Evolutionary conservation across 768 basidiomycete species (phyloP), one percentile per base, ranked within the genome.

Genomic region (Boletellus emodensis): DNA sequence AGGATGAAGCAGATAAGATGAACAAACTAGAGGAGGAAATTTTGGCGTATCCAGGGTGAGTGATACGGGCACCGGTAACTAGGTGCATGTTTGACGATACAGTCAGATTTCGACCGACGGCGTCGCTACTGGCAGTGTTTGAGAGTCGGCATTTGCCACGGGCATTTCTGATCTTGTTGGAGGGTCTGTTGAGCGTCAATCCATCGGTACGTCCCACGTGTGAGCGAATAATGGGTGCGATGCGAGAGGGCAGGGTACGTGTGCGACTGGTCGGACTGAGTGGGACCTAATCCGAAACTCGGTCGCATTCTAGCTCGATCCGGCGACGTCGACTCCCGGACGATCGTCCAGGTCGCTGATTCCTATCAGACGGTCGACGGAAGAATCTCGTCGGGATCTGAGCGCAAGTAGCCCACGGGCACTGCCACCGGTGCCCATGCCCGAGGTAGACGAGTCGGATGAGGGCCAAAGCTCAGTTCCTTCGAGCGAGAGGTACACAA

Each of bases 11-110:
- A 1, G 84, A 85, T 13, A 87, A 87, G 59, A 76, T 89, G 72
- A 77, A 82, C 36, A 71, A 70, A 40, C 70, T 97, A 34, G 85
- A 90, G 59, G 74, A 73, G 43, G 90, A 94, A 61, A 87, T 96
- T 10, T 52, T 79, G 51, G 59, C 65, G 3, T 97, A 95, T 71
- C 70, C 77, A 40, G 94, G 94, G 82, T 92, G 55, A 37, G 75
- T 59, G 40, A 28, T 46, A 15, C 4, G 12, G 11, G 22, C 44
- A 17, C 7, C 33, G 32, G 44, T 28, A 37, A 37, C n/a, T 22
- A 38, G 26, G 34, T 51, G 33, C 24, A 15, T 17, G 20, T 26
- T 17, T 66, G 53, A 60, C 37, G 36, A 47, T 13, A 18, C n/a
- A 4, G 20, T n/a, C 44, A 81, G 80, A 4, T 84, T 83, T 64